Evolutionary conservation across 2,329 filamentous ascomycete genomes (phyloP).

Genomic region (Phaeosphaeriaceae sp.): DNA sequence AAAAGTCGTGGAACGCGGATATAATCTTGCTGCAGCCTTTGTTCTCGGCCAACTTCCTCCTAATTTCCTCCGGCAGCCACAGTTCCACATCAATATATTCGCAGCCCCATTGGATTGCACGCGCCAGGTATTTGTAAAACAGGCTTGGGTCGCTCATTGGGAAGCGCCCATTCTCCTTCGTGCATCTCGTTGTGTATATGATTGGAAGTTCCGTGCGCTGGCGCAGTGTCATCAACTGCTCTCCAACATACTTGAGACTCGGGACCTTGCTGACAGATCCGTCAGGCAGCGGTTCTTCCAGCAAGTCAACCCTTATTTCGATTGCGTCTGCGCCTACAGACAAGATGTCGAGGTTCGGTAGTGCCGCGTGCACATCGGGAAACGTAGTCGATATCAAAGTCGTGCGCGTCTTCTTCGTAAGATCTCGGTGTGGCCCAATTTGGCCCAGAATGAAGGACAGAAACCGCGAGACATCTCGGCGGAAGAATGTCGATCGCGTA

Average conservation of each 20-base stretch:
- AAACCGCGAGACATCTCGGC: constrained; percentile 79
- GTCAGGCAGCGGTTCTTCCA: constrained; percentile 73
- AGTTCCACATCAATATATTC: constrained; percentile 91
- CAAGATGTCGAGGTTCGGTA: constrained; percentile 85
- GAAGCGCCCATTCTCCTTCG: constrained; percentile 81
- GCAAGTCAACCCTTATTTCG: constrained; percentile 82
- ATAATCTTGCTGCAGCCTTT: constrained; percentile 85
- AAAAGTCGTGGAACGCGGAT: constrained; percentile 92
- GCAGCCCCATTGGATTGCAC: constrained; percentile 86
- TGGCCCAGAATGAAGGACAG: constrained; percentile 82
- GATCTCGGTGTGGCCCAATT: constrained; percentile 77
- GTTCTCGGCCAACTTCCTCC: constrained; percentile 70
- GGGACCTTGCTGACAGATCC: constrained; percentile 69
- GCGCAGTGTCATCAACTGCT: constrained; percentile 84
- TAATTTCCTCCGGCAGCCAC: constrained; percentile 81
- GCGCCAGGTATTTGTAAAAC: constrained; percentile 81
- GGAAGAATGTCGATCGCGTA: constrained; percentile 73
- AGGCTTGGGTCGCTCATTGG: constrained; percentile 80
- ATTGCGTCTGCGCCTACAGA: constrained; percentile 88
- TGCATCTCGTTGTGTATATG: constrained; percentile 86
- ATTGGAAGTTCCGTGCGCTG: constrained; percentile 89
- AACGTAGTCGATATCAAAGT: constrained; percentile 91
- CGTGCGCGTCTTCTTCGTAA: constrained; percentile 79
- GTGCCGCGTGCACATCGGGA: constrained; percentile 80
- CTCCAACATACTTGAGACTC: constrained; percentile 82